phyloP scores from a whole-genome alignment of 208 protist species.

The Leishmania tarentolae region DNA sequence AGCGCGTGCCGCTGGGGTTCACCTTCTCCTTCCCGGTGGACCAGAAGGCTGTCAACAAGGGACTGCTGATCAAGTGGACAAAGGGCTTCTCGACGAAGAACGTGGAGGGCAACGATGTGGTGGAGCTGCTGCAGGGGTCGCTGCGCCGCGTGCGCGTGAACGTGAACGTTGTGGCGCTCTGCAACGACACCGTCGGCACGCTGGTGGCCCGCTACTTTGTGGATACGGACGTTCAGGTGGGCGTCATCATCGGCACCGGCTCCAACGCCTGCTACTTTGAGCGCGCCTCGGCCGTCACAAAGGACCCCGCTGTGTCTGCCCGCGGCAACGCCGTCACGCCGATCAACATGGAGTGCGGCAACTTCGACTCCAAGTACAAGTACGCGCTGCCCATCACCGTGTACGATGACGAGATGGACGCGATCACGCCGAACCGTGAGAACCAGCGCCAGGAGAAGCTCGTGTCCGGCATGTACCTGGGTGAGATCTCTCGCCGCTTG shows the following conservation, averaged over 20 bases:
- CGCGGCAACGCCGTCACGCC: conserved; percentile 54
- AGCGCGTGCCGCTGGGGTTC: conserved; percentile 83
- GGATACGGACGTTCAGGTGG: conserved; percentile 66
- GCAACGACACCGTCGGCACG: conserved; percentile 94
- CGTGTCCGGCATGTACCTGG: conserved; percentile 91
- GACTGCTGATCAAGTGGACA: conserved; percentile 90
- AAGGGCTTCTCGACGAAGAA: conserved; percentile 91
- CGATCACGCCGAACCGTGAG: conserved; percentile 62
- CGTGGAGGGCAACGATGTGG: conserved; percentile 89
- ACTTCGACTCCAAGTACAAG: conserved; percentile 87
- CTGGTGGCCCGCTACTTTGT: conserved; percentile 77
- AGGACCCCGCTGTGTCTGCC: conserved; percentile 57
- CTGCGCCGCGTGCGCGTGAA: conserved; percentile 64
- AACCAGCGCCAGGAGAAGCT: conserved; percentile 88
- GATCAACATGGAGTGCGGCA: conserved; percentile 94
- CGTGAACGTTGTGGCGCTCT: conserved; percentile 83
- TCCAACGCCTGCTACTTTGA: conserved; percentile 93
- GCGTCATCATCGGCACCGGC: conserved; percentile 92
- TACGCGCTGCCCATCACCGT: conserved; percentile 68
- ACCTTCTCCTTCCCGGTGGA: conserved; percentile 93
- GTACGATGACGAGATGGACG: conserved; percentile 80
- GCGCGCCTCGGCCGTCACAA: conserved; percentile 67
- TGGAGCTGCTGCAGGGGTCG: conserved; percentile 81
- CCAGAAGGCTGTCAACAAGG: conserved; percentile 76
- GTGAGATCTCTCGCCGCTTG: conserved; percentile 77